Conservation (phyloP, 306 rosid genomes). For the Neltuma alba region DNA sequence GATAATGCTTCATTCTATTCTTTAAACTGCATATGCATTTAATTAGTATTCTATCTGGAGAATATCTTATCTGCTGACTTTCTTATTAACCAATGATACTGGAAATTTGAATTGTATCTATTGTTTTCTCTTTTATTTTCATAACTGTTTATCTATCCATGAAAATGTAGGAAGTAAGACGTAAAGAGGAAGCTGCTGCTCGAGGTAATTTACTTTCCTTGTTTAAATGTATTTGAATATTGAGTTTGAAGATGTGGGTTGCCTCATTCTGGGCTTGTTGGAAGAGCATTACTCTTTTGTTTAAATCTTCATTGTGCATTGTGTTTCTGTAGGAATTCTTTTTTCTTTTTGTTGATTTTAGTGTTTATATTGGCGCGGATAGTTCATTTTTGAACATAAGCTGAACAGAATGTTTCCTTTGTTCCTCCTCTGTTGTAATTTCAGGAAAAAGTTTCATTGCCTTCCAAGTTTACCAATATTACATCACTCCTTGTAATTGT, state of each 20-base stretch:
- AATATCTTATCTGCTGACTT: not conserved
- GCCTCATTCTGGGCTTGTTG: not conserved
- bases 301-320: not conserved
- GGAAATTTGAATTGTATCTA: not conserved
- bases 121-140: not conserved
- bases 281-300: not conserved
- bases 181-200: slow-evolving; percentile 90
- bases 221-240: not conserved
- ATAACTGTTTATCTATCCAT: slow-evolving; percentile 15
- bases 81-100: not conserved
- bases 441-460: not conserved
- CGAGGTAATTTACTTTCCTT: slow-evolving; percentile 63
- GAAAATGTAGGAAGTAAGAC: slow-evolving; percentile 71
- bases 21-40: not conserved
- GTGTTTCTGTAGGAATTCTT: not conserved
- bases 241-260: not conserved
- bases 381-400: not conserved
- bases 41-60: not conserved
- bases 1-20: not conserved
- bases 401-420: not conserved
- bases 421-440: not conserved
- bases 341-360: not conserved
- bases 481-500: not conserved
- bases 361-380: slow-evolving; percentile 9
- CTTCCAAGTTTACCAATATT: too few species aligned